Base-by-base conservation (phyloP, 148 eudicot genomes). In the Fagopyrum esculentum region DNA sequence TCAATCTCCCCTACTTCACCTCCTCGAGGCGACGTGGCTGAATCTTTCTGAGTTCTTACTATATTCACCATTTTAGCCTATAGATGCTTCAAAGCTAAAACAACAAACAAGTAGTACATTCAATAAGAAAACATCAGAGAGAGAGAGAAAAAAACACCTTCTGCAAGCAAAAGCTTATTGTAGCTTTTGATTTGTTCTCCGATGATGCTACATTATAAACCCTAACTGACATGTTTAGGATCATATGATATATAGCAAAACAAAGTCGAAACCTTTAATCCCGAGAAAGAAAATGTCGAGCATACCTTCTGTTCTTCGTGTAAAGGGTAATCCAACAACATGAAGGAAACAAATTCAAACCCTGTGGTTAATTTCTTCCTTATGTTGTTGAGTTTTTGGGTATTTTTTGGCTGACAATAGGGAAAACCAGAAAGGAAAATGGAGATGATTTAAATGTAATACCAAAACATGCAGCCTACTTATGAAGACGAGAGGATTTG, bases 1-100 rank as follows among this genome's bases (percentile, higher is more conserved):
- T 92, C 99, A 5, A 90, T 89, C 88, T 92, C 98, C 29, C 92
- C 97, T 19, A 88, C 90, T 46, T 90, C 93, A 5, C 73, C 77
- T 15, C 79, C 50, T 73, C 45, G 82, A 0, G 98, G 92, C 15
- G 95, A 84, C 40, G 80, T 81, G 4, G 73, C 45, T 7, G 75
- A 78, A 57, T 78, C 83, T 12, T 77, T 82, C 19, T 85, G 83
- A 15, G 92, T 82, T 86, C 87, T 91, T 82, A 84, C 71, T 16
- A 82, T 81, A 30, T 85, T 85, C 83, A 80, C 83, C 87, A 85
- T 85, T 51, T 8, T 46, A 0, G 11, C 55, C 74, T 71, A 17
- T 71, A 64, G 40, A 63, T 35, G 7, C 60, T 7, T n/a, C n/a
- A 30, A n/a, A 2, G 11, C 7, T 59, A 59, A 6, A 19, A 17